phyloP scores from a whole-genome alignment of 768 basidiomycete genomes.

The Lactarius vividus region DNA sequence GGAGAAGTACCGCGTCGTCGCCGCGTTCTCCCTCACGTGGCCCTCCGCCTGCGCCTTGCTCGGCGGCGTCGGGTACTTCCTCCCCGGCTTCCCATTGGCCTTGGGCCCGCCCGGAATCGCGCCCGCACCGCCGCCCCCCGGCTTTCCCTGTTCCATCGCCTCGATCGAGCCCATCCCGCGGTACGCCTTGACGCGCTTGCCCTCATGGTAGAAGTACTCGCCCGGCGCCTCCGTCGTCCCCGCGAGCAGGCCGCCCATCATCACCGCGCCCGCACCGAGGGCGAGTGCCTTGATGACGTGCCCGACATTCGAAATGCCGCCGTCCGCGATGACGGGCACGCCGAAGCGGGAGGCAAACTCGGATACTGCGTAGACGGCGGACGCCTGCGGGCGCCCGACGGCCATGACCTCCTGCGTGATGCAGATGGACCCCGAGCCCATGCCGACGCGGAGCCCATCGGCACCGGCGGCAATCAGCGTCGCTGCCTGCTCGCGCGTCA shows the following conservation, averaged over 20 bases:
- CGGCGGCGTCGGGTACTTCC: conserved; percentile 52
- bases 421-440: conserved; percentile 98
- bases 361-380: conserved; percentile 94
- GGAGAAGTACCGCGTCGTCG: conserved; percentile 94
- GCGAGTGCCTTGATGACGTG: conserved; percentile 97
- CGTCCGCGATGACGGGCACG: conserved; percentile 95
- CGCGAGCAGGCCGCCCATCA: conserved; percentile 97
- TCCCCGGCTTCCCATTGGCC: conserved; percentile 31
- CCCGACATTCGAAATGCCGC: conserved; percentile 92
- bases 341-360: conserved; percentile 94
- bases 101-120: conserved; percentile 31
- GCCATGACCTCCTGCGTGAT: conserved; percentile 99
- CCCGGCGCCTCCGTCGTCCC: conserved; percentile 97
- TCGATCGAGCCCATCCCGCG: conserved; percentile 90
- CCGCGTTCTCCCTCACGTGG: conserved; percentile 78
- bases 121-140: conserved; percentile 24
- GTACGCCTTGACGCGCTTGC: conserved; percentile 98
- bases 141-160: conserved; percentile 82
- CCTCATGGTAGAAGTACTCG: conserved; percentile 99
- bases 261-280: conserved; percentile 92
- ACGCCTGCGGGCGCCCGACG: conserved; percentile 95
- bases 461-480: conserved; percentile 91
- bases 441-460: conserved; percentile 92
- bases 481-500: conserved; percentile 96
- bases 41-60: conserved; percentile 34